Conservation (phyloP, 2,329 filamentous ascomycete species). For the Alternaria infectoria region DNA sequence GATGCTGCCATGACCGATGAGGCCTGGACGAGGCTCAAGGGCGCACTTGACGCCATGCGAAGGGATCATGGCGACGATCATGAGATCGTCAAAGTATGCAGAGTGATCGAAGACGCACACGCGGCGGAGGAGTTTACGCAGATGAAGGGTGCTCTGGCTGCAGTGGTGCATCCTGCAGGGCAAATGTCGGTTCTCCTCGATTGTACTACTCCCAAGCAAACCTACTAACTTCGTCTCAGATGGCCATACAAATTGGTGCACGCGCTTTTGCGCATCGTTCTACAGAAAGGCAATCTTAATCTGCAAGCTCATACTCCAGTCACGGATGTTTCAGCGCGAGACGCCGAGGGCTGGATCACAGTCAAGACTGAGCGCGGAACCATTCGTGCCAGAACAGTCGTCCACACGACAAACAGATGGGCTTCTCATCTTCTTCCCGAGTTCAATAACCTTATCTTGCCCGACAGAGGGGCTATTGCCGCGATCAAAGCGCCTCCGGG, state of each 20-base stretch:
- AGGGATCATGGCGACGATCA: conserved; percentile 14
- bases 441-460: conserved; percentile 10
- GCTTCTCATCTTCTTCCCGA: conserved; percentile 17
- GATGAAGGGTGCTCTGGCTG: conserved; percentile 15
- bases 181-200: conserved; percentile 6
- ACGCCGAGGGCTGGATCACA: conserved; percentile 7
- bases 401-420: conserved; percentile 19
- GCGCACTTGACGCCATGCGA: conserved; percentile 13
- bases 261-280: conserved; percentile 13
- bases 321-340: conserved; percentile 8
- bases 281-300: conserved; percentile 1
- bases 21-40: conserved; percentile 15
- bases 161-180: conserved; percentile 12
- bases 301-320: conserved; percentile 14
- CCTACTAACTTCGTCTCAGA: background rate
- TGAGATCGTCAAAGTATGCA: conserved; percentile 12
- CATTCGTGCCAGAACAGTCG: conserved; percentile 8
- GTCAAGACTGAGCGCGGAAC: conserved; percentile 6
- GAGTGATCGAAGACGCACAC: background rate
- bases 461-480: conserved; percentile 2
- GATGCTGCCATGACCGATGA: conserved; percentile 22
- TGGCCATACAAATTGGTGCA: conserved; percentile 21
- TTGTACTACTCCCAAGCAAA: background rate
- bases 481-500: conserved; percentile 13
- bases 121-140: conserved; percentile 14